phyloP scores from a whole-genome alignment of 176 grass and related monocot genomes.

The Aegilops speltoides region DNA sequence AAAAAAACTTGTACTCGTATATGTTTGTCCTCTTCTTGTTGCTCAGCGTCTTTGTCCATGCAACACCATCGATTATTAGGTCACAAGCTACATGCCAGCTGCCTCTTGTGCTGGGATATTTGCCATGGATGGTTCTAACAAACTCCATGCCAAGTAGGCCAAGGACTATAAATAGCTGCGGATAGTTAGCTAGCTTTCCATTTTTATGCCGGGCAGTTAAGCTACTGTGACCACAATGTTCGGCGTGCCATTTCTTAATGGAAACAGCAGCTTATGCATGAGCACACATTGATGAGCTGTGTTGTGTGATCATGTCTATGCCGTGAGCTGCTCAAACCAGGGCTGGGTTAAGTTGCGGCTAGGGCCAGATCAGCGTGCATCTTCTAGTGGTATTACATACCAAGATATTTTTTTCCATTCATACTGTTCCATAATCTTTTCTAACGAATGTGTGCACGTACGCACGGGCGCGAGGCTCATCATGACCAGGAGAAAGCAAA shows the following conservation, averaged over 20 bases:
- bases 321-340: background rate
- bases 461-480: too few relatives aligned
- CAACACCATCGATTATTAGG: background rate
- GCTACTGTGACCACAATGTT: background rate
- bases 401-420: too few relatives aligned
- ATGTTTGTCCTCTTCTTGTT: too few relatives aligned
- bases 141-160: background rate
- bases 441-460: too few relatives aligned
- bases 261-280: background rate
- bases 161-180: background rate
- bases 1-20: too few relatives aligned
- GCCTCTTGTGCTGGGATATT: background rate
- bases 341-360: background rate
- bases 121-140: background rate
- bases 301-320: background rate
- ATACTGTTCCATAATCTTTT: too few relatives aligned
- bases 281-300: background rate
- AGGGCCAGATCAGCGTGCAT: too few relatives aligned
- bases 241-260: background rate
- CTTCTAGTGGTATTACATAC: too few relatives aligned
- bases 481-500: too few relatives aligned
- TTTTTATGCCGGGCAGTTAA: background rate
- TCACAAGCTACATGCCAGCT: too few relatives aligned
- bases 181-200: background rate
- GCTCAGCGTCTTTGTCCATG: background rate